Evolutionary conservation across 208 protist species (phyloP).

Genomic region (Lotmaria passim): DNA sequence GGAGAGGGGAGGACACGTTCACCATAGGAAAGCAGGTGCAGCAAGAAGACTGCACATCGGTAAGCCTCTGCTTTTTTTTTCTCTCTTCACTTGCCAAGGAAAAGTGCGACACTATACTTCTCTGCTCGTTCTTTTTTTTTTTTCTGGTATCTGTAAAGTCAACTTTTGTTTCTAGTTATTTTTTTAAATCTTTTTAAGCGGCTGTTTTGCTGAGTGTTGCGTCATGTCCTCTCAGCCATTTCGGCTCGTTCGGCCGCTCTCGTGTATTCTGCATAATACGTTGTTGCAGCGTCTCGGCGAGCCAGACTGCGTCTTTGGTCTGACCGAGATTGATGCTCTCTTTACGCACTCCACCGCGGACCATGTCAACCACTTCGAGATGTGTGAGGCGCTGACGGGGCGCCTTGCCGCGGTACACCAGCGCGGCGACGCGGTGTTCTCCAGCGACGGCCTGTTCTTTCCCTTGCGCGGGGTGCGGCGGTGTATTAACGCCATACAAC

Average conservation of each 20-base stretch:
- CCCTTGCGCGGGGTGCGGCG: conserved; percentile 28
- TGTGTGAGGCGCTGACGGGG: conserved; percentile 34
- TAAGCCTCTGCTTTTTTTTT: too few species aligned
- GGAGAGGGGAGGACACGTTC: too few species aligned
- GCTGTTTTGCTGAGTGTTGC: too few species aligned
- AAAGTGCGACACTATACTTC: too few species aligned
- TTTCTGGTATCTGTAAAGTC: conserved; percentile 10
- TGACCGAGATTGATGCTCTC: conserved; percentile 42
- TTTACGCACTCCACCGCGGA: conserved; percentile 53
- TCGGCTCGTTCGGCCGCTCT: conserved; percentile 47
- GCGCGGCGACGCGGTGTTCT: conserved; percentile 12
- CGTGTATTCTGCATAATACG: conserved; percentile 43
- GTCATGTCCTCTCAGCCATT: conserved; percentile 78
- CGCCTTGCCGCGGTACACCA: neutral
- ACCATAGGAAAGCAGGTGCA: too few species aligned
- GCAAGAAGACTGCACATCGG: too few species aligned
- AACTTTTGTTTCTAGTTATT: too few species aligned
- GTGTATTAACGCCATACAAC: conserved; percentile 44
- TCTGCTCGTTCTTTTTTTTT: too few species aligned
- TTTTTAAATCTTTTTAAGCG: too few species aligned
- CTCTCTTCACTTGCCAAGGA: too few species aligned
- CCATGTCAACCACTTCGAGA: conserved; percentile 52
- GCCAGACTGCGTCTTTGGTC: conserved; percentile 5
- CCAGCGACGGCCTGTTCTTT: conserved; percentile 12
- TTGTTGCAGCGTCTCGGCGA: conserved; percentile 31